These are phyloP conservation scores for Acarospora socialis DNA, from an alignment of 2,329 filamentous ascomycete genomes.

Conservation along the genomic window DNA sequence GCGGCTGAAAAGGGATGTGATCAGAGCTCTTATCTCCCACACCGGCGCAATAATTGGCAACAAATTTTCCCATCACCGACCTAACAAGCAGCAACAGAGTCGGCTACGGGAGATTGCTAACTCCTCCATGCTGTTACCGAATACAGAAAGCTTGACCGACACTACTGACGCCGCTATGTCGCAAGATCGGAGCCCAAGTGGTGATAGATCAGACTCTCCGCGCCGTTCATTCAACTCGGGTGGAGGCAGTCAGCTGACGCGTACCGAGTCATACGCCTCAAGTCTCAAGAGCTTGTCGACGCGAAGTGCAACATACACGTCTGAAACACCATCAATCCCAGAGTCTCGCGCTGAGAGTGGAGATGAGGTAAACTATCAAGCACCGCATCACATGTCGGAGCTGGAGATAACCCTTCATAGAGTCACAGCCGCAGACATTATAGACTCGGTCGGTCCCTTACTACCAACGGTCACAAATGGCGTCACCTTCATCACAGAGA, in stretches of 20 bases:
- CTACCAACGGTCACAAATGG: no score
- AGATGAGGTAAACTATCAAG: conserved; percentile 4
- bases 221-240: conserved; percentile 8
- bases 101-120: conserved; percentile 74
- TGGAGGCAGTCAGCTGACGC: conserved; percentile 6
- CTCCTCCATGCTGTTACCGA: conserved; percentile 50
- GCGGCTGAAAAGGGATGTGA: conserved; percentile 84
- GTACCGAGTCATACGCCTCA: conserved; percentile 12
- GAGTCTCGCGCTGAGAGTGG: conserved; percentile 7
- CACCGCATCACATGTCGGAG: no score
- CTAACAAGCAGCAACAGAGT: conserved; percentile 62
- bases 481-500: no score
- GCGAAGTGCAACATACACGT: conserved; percentile 1
- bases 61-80: conserved; percentile 83
- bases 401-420: no score
- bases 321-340: conserved; percentile 6
- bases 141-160: conserved; percentile 18
- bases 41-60: conserved; percentile 94
- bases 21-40: conserved; percentile 86
- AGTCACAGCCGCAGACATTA: no score
- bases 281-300: conserved; percentile 8
- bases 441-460: no score
- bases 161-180: neutral
- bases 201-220: conserved; percentile 8
- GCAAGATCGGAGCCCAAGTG: conserved; percentile 9